Base-by-base conservation (phyloP, 192 early-diverging fungal genomes). In the Rhizophagus sp. region DNA sequence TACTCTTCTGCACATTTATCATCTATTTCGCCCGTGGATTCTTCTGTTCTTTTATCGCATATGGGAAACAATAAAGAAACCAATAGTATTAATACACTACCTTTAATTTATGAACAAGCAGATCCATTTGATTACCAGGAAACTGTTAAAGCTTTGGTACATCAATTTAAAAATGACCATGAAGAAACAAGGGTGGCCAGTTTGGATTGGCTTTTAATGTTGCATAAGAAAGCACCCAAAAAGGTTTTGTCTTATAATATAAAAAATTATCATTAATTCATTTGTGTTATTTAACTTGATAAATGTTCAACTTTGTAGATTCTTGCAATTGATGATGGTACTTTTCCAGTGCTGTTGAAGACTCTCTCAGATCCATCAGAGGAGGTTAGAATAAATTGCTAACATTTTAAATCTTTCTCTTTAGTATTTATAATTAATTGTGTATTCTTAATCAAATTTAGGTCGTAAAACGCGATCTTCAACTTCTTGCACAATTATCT, bases 191-290 rank as follows among this genome's bases (percentile, higher is more conserved):
- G 97, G 44, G 89, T 97, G 4, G 94, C 96, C 0, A 93, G 94
- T 44, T 86, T 99, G 82, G 96, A 97, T 47, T 99, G 98, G 98
- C 86, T 99, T 13, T 81, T 97, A n/a, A 96, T 99, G 92, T 84
- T 99, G 57, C 97, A 99, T 81, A 94, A 92, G 68, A 97, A 97
- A 78, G 93, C 96, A 10, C 96, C 97, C 0, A 91, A 90, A 65
- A 89, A 90, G 87, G 91, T 93, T 73, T 41, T 8, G 78, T 62
- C 11, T 17, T 3, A 62, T 52, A 15, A 62, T 70, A 70, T 33
- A 70, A 39, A 30, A 17, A 6, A 30, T 50, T 80, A 47, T 1
- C 44, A 47, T 47, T 47, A 47, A 2, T 12, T 12, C 44, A 47
- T 47, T 44, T 47, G 11, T 47, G 11, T 0, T 12, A 12, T 47